phyloP scores from a whole-genome alignment of 1,139 yeast species.

The Suhomyces choctaworum region DNA sequence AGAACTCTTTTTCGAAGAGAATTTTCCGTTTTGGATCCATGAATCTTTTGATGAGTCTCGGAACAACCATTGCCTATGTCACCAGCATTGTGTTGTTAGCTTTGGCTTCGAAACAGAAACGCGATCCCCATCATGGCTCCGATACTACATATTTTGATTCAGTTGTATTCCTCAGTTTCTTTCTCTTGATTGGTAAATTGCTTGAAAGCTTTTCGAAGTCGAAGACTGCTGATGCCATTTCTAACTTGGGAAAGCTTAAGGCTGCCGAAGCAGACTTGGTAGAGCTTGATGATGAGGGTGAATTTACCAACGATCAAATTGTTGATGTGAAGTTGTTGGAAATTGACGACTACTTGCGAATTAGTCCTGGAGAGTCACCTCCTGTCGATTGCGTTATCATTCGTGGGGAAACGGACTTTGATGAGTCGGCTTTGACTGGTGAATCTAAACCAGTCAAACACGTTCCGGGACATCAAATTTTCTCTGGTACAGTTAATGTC shows the following conservation, averaged over 20 bases:
- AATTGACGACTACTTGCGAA: slow-evolving; percentile 58
- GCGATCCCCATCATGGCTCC: slow-evolving; percentile 39
- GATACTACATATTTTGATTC: slow-evolving; percentile 75
- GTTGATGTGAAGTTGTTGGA: slow-evolving; percentile 58
- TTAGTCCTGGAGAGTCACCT: slow-evolving; percentile 70
- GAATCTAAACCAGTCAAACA: slow-evolving; percentile 58
- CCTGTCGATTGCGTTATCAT: slow-evolving; percentile 67
- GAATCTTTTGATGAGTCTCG: slow-evolving; percentile 70
- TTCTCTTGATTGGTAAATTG: slow-evolving; percentile 66
- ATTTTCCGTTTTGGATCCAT: slow-evolving; percentile 73
- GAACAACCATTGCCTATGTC: slow-evolving; percentile 71
- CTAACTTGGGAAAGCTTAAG: slow-evolving; percentile 52
- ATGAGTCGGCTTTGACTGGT: slow-evolving; percentile 79
- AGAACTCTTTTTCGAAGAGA: slow-evolving; percentile 56
- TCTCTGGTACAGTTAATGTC: slow-evolving; percentile 69
- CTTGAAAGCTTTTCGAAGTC: slow-evolving; percentile 66
- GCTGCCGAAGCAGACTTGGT: slow-evolving; percentile 53
- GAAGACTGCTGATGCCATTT: slow-evolving; percentile 66
- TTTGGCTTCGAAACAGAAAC: slow-evolving; percentile 45
- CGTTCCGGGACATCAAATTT: slow-evolving; percentile 58
- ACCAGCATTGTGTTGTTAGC: slow-evolving; percentile 61
- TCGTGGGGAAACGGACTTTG: slow-evolving; percentile 61
- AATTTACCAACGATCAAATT: slow-evolving; percentile 32
- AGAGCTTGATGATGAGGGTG: slow-evolving; percentile 24
- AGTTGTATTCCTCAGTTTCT: slow-evolving; percentile 72